Evolutionary conservation across 1,284 basidiomycete genomes (phyloP).

Genomic region (Irpex sp.): DNA sequence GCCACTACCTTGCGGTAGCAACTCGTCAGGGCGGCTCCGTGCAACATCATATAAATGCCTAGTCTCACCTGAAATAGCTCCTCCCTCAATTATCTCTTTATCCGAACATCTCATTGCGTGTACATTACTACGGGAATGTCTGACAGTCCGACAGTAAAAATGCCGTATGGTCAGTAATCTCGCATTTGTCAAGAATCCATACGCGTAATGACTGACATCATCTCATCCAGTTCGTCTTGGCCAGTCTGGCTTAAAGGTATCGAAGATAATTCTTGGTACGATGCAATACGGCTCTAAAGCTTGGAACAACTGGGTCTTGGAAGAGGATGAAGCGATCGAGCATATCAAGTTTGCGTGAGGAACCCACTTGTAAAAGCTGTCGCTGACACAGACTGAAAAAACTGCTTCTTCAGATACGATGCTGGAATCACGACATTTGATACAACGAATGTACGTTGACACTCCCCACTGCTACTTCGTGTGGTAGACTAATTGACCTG

Average conservation of each 20-base stretch:
- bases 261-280: conserved; percentile 38
- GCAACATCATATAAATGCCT: no score
- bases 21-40: no score
- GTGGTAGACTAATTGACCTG: no score
- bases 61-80: no score
- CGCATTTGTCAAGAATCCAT: neutral
- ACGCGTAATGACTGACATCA: neutral
- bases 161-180: neutral
- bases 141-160: neutral
- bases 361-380: no score
- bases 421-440: conserved; percentile 50
- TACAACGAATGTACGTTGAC: conserved; percentile 38
- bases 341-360: conserved; percentile 36
- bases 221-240: conserved; percentile 35
- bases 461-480: no score
- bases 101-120: no score
- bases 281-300: conserved; percentile 39
- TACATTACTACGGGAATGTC: no score
- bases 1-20: no score
- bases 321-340: conserved; percentile 34
- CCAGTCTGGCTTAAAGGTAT: conserved; percentile 42
- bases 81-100: no score
- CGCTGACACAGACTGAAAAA: no score
- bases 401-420: conserved; percentile 5
- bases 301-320: conserved; percentile 37